Base-by-base conservation (phyloP, 1,139 yeast genomes). In the Scheffersomyces titani region DNA sequence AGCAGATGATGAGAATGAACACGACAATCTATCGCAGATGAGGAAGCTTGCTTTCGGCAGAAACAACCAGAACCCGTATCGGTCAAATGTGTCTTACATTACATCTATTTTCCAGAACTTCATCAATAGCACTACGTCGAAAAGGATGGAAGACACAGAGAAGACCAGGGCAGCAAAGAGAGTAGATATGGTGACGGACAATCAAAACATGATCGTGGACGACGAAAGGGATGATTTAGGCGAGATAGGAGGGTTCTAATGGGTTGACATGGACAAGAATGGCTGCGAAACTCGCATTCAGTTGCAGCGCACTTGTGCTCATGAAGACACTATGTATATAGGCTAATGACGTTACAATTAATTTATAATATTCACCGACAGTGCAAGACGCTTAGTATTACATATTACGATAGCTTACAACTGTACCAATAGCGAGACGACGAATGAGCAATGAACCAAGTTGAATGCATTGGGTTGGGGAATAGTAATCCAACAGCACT, bases 51-150 rank as follows among this genome's bases (percentile, higher is more conserved):
- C 16, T 30, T 11, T 30, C 13, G 40, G 62, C 47, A 59, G 40
- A 30, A 30, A 30, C 40, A 30, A 30, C 40, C 16, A 30, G 40
- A 30, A 30, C 40, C 40, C 40, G 3, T 30, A 30, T 9, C 40
- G 40, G 16, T 57, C 65, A 21, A 75, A 72, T 57, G 68, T 72
- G 18, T 68, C 77, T 19, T 76, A 73, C 52, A 70, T 78, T 22
- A 69, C 79, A 3, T 65, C 72, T n/a, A 70, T 77, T 53, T 73
- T 79, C 62, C 83, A 78, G 62, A 74, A 67, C 55, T 77, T 78
- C 57, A 72, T 79, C 48, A 78, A 77, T 62, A 71, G 69, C 60
- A 70, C 78, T 3, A 61, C 68, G 51, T 53, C 49, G 53, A 52
- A 51, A 47, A 18, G 22, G 21, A 19, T 21, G 21, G 40, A 30